Base-by-base conservation (phyloP, 2,329 filamentous ascomycete species). In the Aspergillus japonicus region DNA sequence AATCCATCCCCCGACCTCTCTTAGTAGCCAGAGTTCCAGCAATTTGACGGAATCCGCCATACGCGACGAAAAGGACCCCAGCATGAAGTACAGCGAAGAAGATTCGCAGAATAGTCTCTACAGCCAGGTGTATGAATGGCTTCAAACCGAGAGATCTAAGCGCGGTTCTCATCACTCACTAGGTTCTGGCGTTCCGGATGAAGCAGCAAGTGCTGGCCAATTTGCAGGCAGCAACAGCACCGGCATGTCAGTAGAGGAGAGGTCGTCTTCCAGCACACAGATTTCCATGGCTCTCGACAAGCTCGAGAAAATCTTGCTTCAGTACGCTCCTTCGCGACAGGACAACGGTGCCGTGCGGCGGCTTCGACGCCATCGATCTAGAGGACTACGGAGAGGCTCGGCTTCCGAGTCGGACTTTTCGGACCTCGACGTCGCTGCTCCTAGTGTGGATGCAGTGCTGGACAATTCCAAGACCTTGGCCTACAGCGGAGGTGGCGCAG, bases 401-500 rank as follows among this genome's bases (percentile, higher is more conserved):
- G 92, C 90, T 4, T 95, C 91, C 0, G 94, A 97, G 67, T 96
- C 92, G 0, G 94, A 98, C 60, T 90, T 89, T 66, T 79, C 86
- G 16, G 93, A 96, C 63, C 86, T 86, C n/a, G 92, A 96, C 63
- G 82, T 87, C 19, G 77, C 90, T n/a, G 91, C 96, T 1, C 94
- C 94, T 0, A 87, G 85, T 64, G 96, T 93, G 66, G 92, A 97
- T 73, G 92, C 87, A 7, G 81, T 88, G 50, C 82, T 98, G 21
- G 94, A 98, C 77, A 97, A 97, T 71, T 90, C 91, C 5, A 95
- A 94, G 77, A 96, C 93, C 0, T 80, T 96, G 68, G 86, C 88
- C 54, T 96, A 95, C 71, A 83, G 80, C 14, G 87, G 87, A 24
- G 86, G 86, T 19, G 71, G 72, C 31, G 73, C 71, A 26, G 78